Evolutionary conservation across 2,329 filamentous ascomycete species (phyloP).

Genomic region (Colletotrichum agaves): DNA sequence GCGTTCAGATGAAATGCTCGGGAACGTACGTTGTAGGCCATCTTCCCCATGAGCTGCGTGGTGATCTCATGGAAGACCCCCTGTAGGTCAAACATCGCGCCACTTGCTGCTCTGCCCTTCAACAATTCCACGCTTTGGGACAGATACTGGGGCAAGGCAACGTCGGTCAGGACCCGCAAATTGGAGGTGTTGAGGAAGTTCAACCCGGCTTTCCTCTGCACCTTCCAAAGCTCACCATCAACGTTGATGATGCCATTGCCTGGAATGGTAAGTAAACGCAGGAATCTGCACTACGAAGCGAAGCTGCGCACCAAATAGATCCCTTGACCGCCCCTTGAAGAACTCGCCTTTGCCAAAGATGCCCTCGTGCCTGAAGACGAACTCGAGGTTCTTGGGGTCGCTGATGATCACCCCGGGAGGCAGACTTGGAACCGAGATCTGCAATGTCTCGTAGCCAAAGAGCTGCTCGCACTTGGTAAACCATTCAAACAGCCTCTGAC

Average conservation of each 20-base stretch:
- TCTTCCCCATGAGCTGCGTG: conserved; percentile 73
- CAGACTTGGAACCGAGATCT: conserved; percentile 70
- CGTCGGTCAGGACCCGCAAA: conserved; percentile 65
- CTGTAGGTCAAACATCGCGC: conserved; percentile 63
- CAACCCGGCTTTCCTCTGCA: conserved; percentile 70
- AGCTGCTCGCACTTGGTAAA: conserved; percentile 67
- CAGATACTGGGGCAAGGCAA: conserved; percentile 66
- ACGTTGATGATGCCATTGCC: conserved; percentile 74
- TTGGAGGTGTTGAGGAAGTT: conserved; percentile 69
- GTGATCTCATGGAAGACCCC: conserved; percentile 72
- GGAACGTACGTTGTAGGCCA: conserved; percentile 67
- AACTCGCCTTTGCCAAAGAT: conserved; percentile 71
- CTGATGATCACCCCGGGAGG: conserved; percentile 72
- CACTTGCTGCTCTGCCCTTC: conserved; percentile 42
- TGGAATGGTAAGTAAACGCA: conserved; percentile 37
- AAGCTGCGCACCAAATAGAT: conserved; percentile 61
- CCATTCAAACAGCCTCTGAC: conserved; percentile 71
- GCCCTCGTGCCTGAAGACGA: conserved; percentile 69
- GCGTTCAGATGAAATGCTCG: not conserved
- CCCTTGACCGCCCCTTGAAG: conserved; percentile 68
- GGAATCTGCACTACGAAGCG: too few relatives aligned
- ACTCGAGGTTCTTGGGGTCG: conserved; percentile 70
- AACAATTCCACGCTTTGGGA: conserved; percentile 54
- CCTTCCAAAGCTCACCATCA: conserved; percentile 71
- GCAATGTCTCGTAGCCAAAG: conserved; percentile 69